Evolutionary conservation across 495 filamentous ascomycete species (phyloP), one percentile per base, ranked within the genome.

Genomic region (Podospora comata): DNA sequence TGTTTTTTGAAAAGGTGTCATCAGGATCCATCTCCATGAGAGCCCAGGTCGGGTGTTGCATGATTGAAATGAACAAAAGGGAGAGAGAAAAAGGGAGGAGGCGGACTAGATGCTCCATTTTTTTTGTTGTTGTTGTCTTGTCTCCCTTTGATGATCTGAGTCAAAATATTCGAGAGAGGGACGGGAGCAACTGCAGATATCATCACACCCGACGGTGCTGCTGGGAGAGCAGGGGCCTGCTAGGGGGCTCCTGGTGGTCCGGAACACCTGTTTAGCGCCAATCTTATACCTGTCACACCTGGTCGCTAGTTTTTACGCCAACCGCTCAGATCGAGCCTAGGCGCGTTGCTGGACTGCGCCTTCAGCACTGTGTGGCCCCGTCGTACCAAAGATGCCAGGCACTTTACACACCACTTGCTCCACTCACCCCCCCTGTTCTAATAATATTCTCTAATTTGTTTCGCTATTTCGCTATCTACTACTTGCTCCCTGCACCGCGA

Each of bases 261-360:
- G 39, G 39, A 48, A 48, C 39, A 48, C 39, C 39, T 48, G 39
- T 16, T 48, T 48, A 48, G 65, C 55, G 60, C 65, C 34, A 70
- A 65, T 67, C 30, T 70, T 65, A 67, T 64, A 65, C 60, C 61
- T 56, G 61, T 20, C 65, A 56, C 61, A n/a, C 27, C 26, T 59
- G 6, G 19, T 70, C 69, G 65, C 62, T 70, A 67, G 68, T 70
- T 62, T 62, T 62, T 57, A 62, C 68, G 68, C 68, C 65, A 67
- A 27, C 68, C 30, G 19, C 39, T 64, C 65, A 67, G 65, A 67
- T 67, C 44, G 65, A 65, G 65, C 16, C 30, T 67, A 65, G 61
- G 16, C 23, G 23, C 18, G 19, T 61, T 20, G 27, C 19, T 20
- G 19, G 19, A 26, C 59, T 26, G 59, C 18, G 59, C 59, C 59